Evolutionary conservation across 306 rosid genomes (phyloP), one percentile per base, ranked within the genome.

Genomic region (Cucurbita ficifolia): DNA sequence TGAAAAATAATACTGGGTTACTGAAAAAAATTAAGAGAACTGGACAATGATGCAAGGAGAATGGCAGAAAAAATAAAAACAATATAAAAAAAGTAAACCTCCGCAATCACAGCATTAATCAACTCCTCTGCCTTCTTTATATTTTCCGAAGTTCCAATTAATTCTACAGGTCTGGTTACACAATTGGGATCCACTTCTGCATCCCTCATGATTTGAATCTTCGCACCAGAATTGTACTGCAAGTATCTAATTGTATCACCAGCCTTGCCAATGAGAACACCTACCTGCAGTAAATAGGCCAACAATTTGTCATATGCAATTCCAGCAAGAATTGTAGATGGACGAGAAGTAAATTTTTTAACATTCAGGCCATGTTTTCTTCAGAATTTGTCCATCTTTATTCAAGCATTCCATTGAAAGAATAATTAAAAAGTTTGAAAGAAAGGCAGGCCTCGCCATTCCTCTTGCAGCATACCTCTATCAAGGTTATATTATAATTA

Each of bases 181-280:
- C 83, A 59, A 65, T 79, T 68, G 17, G 92, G 95, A 76, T 91
- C 96, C 18, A 91, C 83, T n/a, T 95, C 97, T 14, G 82, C 86
- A 88, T 95, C 99, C 82, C 95, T 91, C 5, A 88, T 95, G 46
- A 95, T 91, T 79, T 95, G 99, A 79, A 95, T 95, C 83, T 91
- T 95, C 0, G 99, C 99, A 5, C 96, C 97, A 0, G 99, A 91
- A 76, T 89, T 95, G 85, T 82, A 87, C 81, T 95, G 99, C 77
- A 95, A 81, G 79, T 82, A 91, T 65, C 90, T 77, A 76, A 95
- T 91, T 6, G 99, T 95, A 77, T 95, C 99, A 62, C 99, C 99
- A 29, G 99, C 88, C 86, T 95, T 95, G 58, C 99, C 99, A 83
- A 95, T 95, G 48, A 95, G 96, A 82, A 91, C 99, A 51, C 99